A percentile compares a stretch with the other conserved stretches of the same genome.
phyloP scores from a whole-genome alignment of 2,329 filamentous ascomycete species.

The Ophioceras dolichostomum region DNA sequence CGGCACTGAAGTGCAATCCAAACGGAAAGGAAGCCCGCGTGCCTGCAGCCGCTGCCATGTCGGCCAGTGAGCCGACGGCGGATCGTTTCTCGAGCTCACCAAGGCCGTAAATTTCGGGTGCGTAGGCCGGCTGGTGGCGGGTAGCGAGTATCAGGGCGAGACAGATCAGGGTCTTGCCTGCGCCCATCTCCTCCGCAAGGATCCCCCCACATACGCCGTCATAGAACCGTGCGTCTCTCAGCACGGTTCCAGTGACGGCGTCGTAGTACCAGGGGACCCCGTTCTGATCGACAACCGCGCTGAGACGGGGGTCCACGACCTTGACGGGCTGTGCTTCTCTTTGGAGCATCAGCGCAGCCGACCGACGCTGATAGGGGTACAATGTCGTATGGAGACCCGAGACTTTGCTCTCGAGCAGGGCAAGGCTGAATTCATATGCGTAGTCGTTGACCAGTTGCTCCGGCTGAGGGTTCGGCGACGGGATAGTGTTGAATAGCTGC shows the following conservation, averaged over 20 bases:
- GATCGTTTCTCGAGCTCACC: conserved; percentile 23
- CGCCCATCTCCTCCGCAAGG: conserved; percentile 68
- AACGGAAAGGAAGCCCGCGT: conserved; percentile 60
- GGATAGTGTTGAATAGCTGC: conserved; percentile 60
- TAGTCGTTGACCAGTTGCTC: conserved; percentile 9
- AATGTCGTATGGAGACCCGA: conserved; percentile 51
- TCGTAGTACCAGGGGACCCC: conserved; percentile 60
- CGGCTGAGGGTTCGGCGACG: conserved; percentile 51
- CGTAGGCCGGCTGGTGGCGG: conserved; percentile 50
- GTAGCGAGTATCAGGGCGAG: conserved; percentile 43
- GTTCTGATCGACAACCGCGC: conserved; percentile 44
- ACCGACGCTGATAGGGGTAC: conserved; percentile 69
- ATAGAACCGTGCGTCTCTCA: conserved; percentile 58
- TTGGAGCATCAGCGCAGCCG: conserved; percentile 74
- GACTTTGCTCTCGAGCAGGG: conserved; percentile 39
- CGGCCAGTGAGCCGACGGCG: conserved; percentile 44
- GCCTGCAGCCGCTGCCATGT: conserved; percentile 59
- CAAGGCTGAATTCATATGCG: conserved; percentile 36
- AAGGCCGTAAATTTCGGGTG: conserved; percentile 47
- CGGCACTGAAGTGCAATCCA: conserved; percentile 48
- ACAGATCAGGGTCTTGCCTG: conserved; percentile 82
- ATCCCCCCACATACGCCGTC: conserved; percentile 67
- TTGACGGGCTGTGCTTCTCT: conserved; percentile 56
- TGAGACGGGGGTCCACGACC: conserved; percentile 62
- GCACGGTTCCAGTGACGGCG: conserved; percentile 45